Conservation (phyloP, 1,139 yeast species). For the Blastobotrys capitulatus region DNA sequence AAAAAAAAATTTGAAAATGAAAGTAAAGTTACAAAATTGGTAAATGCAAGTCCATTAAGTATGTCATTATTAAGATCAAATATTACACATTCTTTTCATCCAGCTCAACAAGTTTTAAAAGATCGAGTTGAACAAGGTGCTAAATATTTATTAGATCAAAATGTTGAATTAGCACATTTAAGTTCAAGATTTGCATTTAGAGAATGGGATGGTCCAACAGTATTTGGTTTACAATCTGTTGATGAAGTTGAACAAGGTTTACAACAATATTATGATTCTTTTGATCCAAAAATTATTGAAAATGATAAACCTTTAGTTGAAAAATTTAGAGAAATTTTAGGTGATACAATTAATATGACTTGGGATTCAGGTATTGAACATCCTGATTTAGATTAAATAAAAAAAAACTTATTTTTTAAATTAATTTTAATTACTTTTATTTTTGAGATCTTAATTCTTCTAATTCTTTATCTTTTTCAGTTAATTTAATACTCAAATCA, state of each 20-base stretch:
- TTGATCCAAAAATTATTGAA: slow-evolving; percentile 33
- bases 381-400: slow-evolving; percentile 8
- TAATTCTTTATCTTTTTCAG: slow-evolving; percentile 31
- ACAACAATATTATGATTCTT: slow-evolving; percentile 49
- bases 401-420: too few species aligned
- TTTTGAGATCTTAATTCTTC: slow-evolving; percentile 14
- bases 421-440: background rate
- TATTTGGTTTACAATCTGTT: slow-evolving; percentile 64
- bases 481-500: slow-evolving; percentile 28
- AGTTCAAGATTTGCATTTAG: slow-evolving; percentile 72
- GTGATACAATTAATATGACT: slow-evolving; percentile 53
- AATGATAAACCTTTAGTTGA: slow-evolving; percentile 42
- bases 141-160: slow-evolving; percentile 34
- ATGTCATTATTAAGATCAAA: slow-evolving; percentile 78
- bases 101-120: slow-evolving; percentile 61
- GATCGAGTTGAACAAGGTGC: slow-evolving; percentile 53
- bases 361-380: slow-evolving; percentile 68
- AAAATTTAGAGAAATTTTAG: slow-evolving; percentile 43
- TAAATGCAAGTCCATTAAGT: slow-evolving; percentile 81
- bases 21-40: slow-evolving; percentile 51
- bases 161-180: slow-evolving; percentile 68
- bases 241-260: slow-evolving; percentile 61
- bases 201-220: slow-evolving; percentile 60
- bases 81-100: slow-evolving; percentile 72
- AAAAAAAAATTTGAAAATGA: slow-evolving; percentile 46